phyloP scores from a whole-genome alignment of 768 basidiomycete genomes.

The Lactarius akahatsu region DNA sequence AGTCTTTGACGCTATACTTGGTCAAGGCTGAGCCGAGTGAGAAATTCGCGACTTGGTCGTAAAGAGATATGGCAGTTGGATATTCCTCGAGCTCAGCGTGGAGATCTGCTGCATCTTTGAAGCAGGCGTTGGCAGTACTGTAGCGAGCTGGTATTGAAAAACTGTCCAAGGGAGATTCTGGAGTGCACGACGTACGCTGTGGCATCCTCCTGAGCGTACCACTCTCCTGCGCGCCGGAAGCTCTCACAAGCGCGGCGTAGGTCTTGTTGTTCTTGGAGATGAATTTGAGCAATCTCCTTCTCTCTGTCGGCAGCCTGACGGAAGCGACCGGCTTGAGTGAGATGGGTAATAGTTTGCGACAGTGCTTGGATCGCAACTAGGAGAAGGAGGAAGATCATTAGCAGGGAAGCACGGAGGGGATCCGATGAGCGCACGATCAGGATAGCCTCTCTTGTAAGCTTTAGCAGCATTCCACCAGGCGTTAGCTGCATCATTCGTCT shows the following conservation, averaged over 20 bases:
- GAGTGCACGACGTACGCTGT: conserved; percentile 64
- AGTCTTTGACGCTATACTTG: conserved; percentile 99
- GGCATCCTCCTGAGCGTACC: conserved; percentile 98
- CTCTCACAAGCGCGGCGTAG: conserved; percentile 87
- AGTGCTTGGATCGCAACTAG: conserved; percentile 89
- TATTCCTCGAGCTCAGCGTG: conserved; percentile 89
- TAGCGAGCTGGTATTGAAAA: conserved; percentile 18
- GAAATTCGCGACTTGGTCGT: conserved; percentile 86
- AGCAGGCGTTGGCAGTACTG: conserved; percentile 94
- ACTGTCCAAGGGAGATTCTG: background rate
- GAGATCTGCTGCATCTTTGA: conserved; percentile 94
- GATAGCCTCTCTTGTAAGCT: conserved; percentile 87
- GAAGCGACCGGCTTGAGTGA: conserved; percentile 85
- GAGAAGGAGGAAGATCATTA: background rate
- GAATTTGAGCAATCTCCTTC: conserved; percentile 94
- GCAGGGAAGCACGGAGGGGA: background rate
- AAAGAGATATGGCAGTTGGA: conserved; percentile 79
- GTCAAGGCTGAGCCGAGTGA: conserved; percentile 80
- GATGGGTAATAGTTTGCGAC: conserved; percentile 76
- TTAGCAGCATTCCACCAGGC: conserved; percentile 99
- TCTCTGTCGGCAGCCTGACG: conserved; percentile 97
- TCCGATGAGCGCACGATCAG: conserved; percentile 58
- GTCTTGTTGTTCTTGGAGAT: conserved; percentile 80
- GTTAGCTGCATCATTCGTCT: conserved; percentile 92
- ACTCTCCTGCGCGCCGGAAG: conserved; percentile 88